These are phyloP conservation scores for Boletellus emodensis DNA, from an alignment of 768 basidiomycete species.

Conservation along the genomic window DNA sequence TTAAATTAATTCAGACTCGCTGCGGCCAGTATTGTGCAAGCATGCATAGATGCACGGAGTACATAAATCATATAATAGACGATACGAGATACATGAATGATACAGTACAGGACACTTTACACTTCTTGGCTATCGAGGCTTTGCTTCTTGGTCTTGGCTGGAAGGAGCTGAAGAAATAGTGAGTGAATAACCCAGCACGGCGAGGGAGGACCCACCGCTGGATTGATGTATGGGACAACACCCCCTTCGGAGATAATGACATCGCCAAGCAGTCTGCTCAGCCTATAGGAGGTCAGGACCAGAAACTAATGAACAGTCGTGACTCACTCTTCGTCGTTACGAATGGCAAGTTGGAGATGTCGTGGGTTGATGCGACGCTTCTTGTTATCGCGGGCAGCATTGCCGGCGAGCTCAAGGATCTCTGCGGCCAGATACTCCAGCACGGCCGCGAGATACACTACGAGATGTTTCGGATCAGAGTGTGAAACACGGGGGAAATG, in stretches of 20 bases:
- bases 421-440: slow-evolving; percentile 92
- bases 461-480: neutral
- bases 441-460: slow-evolving; percentile 89
- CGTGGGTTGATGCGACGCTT: slow-evolving; percentile 95
- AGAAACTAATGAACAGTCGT: neutral
- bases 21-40: neutral
- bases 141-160: slow-evolving; percentile 30
- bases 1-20: neutral
- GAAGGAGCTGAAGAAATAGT: slow-evolving; percentile 22
- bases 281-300: slow-evolving; percentile 32
- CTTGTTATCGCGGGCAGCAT: slow-evolving; percentile 87
- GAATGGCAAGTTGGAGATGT: slow-evolving; percentile 91
- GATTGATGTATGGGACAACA: slow-evolving; percentile 80
- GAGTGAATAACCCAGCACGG: neutral
- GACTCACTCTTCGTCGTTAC: slow-evolving; percentile 85
- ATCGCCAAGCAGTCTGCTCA: slow-evolving; percentile 67
- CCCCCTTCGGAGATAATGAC: slow-evolving; percentile 96
- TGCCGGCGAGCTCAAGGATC: slow-evolving; percentile 90
- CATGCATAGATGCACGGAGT: no score
- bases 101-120: slow-evolving; percentile 12
- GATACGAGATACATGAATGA: neutral
- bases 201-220: slow-evolving; percentile 37
- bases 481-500: slow-evolving; percentile 8
- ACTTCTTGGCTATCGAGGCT: slow-evolving; percentile 33
- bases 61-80: no score